Percentiles rank a stretch among this genome's conserved stretches.
phyloP scores from a whole-genome alignment of 2,329 filamentous ascomycete species.

The Scopulariopsis brevicaulis region DNA sequence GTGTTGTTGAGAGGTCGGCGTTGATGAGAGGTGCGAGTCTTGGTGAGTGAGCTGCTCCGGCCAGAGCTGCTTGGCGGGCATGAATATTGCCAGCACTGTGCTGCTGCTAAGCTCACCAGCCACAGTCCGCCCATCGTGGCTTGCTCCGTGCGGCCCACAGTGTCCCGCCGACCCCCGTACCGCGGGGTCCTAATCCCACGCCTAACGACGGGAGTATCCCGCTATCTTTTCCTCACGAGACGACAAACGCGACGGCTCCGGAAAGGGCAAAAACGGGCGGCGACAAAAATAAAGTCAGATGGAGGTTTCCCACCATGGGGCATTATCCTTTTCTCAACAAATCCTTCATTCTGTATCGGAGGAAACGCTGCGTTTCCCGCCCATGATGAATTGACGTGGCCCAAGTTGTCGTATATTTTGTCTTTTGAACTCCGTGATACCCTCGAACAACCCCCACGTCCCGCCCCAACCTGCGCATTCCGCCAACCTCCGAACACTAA shows the following conservation, averaged over 20 bases:
- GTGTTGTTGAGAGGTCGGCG: not conserved
- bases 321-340: not conserved
- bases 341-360: not conserved
- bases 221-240: slow-evolving; percentile 1
- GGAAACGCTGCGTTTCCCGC: not conserved
- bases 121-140: not conserved
- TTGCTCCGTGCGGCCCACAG: not conserved
- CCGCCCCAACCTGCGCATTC: not conserved
- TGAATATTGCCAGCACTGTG: not conserved
- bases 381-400: not conserved
- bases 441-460: not conserved
- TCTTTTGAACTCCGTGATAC: not conserved
- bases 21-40: not conserved
- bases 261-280: not conserved
- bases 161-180: not conserved
- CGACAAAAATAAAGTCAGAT: not conserved
- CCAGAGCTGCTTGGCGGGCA: not conserved
- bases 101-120: not conserved
- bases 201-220: slow-evolving; percentile 1
- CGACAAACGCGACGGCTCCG: not conserved
- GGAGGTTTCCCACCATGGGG: not conserved
- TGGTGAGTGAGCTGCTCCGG: not conserved
- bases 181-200: not conserved
- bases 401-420: not conserved
- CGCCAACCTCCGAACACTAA: not conserved